Percentiles rank a stretch among this genome's conserved stretches.
Conservation (phyloP, 768 basidiomycete species). For the Boletellus sp. region DNA sequence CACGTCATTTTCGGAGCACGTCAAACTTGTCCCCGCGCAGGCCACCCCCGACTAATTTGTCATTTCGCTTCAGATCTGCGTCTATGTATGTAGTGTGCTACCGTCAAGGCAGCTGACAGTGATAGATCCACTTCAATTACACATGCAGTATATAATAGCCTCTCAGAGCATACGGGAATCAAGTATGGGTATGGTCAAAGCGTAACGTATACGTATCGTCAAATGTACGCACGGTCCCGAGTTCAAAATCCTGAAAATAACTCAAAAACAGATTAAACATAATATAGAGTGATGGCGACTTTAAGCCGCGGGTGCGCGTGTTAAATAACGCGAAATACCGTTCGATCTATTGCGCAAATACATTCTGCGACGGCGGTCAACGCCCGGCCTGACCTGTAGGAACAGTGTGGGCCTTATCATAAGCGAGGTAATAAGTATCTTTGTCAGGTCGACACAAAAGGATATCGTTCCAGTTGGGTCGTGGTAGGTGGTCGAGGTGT, state of each 20-base stretch:
- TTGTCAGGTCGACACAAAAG: slow-evolving; percentile 60
- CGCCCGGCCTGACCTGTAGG: slow-evolving; percentile 26
- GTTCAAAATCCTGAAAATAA: slow-evolving; percentile 12
- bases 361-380: slow-evolving; percentile 15
- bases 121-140: slow-evolving; percentile 5
- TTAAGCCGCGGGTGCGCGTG: slow-evolving; percentile 6
- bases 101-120: not conserved
- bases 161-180: no score
- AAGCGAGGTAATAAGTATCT: slow-evolving; percentile 53
- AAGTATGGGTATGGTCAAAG: not conserved
- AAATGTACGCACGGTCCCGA: slow-evolving; percentile 15
- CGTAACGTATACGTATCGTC: slow-evolving; percentile 1
- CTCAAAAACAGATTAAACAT: slow-evolving; percentile 18
- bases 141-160: slow-evolving; percentile 8
- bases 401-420: slow-evolving; percentile 24
- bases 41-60: not conserved
- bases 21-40: no score
- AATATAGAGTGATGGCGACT: slow-evolving; percentile 13
- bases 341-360: slow-evolving; percentile 1
- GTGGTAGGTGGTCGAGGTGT: slow-evolving; percentile 43
- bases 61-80: not conserved
- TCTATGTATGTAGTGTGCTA: not conserved
- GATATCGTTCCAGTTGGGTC: slow-evolving; percentile 78
- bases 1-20: no score
- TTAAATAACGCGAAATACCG: slow-evolving; percentile 12